Percentiles rank a stretch among this genome's conserved stretches.
Evolutionary conservation across 768 basidiomycete species (phyloP).

Genomic region (Lactifluus volemus): DNA sequence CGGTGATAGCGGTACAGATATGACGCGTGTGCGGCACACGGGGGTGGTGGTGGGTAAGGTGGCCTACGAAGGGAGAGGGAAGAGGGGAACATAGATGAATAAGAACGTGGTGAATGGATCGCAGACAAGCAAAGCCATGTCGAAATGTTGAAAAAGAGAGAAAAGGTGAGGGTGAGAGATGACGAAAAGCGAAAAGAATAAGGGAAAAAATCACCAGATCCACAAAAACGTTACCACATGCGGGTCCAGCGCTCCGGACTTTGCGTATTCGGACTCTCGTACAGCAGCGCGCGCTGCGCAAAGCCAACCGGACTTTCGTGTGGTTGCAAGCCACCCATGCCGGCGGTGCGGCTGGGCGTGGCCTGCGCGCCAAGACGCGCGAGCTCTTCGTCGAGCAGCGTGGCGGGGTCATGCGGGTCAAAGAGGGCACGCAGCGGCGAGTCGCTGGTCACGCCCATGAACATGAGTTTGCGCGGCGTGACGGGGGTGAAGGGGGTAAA

Average conservation of each 20-base stretch:
- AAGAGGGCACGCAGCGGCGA: constrained; percentile 44
- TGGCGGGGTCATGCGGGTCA: constrained; percentile 65
- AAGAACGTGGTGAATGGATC: not conserved
- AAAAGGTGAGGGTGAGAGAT: not conserved
- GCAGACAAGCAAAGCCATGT: not conserved
- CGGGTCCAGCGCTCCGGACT: constrained; percentile 46
- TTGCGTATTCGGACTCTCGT: constrained; percentile 61
- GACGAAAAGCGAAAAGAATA: not conserved
- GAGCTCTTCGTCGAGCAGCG: constrained; percentile 66
- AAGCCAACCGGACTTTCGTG: constrained; percentile 63
- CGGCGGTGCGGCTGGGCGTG: not conserved
- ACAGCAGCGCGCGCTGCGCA: constrained; percentile 50
- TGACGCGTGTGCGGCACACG: not conserved
- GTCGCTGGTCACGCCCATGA: constrained; percentile 27
- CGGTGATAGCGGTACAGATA: constrained; percentile 13
- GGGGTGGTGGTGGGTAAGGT: not conserved
- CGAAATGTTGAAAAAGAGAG: not conserved
- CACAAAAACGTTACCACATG: constrained; percentile 19
- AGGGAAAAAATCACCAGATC: not conserved
- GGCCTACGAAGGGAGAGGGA: not conserved
- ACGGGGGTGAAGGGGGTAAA: constrained; percentile 27
- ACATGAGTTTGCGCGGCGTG: constrained; percentile 38
- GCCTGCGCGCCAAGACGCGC: constrained; percentile 31
- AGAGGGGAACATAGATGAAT: not conserved
- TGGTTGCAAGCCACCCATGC: constrained; percentile 1